Percentiles rank a stretch among this genome's conserved stretches.
Evolutionary conservation across 768 basidiomycete species (phyloP).

Genomic region (Grammothele lineata): DNA sequence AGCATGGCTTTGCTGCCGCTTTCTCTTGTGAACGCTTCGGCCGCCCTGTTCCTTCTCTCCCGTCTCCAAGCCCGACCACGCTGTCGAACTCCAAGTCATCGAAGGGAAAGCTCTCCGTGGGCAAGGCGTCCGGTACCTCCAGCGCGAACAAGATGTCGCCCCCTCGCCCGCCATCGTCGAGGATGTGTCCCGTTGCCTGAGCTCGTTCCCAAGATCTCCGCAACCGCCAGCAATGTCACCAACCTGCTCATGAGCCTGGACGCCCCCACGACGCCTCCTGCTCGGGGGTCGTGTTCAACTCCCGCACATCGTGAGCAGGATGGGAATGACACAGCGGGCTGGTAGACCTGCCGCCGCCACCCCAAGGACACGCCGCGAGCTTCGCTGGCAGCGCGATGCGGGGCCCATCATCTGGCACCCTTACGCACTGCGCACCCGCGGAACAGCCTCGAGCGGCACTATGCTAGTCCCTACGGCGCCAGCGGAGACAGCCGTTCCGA

Average conservation of each 20-base stretch:
- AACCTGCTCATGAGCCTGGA: constrained; percentile 69
- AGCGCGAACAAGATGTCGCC: too few relatives aligned
- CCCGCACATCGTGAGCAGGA: constrained; percentile 4
- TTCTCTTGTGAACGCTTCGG: constrained; percentile 22
- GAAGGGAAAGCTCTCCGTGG: constrained; percentile 80
- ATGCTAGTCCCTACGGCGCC: constrained; percentile 1
- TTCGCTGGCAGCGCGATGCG: constrained; percentile 13
- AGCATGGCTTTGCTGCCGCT: constrained; percentile 7
- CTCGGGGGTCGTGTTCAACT: not conserved
- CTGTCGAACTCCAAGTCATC: constrained; percentile 62
- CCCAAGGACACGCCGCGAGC: constrained; percentile 7
- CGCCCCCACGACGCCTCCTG: constrained; percentile 32
- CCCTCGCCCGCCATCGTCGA: constrained; percentile 12
- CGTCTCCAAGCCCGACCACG: constrained; percentile 14
- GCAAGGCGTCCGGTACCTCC: constrained; percentile 40
- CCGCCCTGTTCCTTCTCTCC: constrained; percentile 31
- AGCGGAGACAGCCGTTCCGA: constrained; percentile 14
- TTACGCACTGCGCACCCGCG: constrained; percentile 10
- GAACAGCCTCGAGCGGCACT: constrained; percentile 15
- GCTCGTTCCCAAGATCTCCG: constrained; percentile 39
- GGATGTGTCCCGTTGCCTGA: constrained; percentile 8
- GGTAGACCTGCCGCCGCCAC: constrained; percentile 13
- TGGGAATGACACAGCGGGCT: constrained; percentile 3
- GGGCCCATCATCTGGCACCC: constrained; percentile 14
- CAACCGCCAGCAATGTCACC: constrained; percentile 76